phyloP scores from a whole-genome alignment of 2,329 filamentous ascomycete species.

The Cercospora zeina region DNA sequence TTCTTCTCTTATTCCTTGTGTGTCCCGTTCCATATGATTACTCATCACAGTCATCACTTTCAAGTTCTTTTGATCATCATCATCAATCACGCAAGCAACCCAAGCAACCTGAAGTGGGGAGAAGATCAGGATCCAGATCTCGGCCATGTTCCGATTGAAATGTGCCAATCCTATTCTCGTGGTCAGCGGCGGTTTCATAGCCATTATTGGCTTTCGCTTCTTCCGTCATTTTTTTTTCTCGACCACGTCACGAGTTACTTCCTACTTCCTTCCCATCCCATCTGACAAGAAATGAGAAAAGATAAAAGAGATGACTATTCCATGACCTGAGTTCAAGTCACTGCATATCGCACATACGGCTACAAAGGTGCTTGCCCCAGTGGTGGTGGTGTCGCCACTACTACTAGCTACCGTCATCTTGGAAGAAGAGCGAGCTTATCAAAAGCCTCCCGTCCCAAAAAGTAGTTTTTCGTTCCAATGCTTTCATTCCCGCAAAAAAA shows the following conservation, averaged over 20 bases:
- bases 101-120: no score
- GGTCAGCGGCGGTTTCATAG: neutral
- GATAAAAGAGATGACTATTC: neutral
- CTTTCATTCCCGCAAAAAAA: slow-evolving; percentile 3
- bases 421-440: slow-evolving; percentile 2
- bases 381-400: slow-evolving; percentile 8
- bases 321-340: slow-evolving; percentile 11
- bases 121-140: no score
- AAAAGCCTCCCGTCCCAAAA: slow-evolving; percentile 11
- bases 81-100: no score
- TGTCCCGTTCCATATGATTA: no score
- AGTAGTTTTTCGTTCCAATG: neutral
- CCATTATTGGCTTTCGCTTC: neutral
- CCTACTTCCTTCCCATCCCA: no score
- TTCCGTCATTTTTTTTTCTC: neutral
- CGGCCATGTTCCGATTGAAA: slow-evolving; percentile 2
- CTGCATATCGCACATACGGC: slow-evolving; percentile 17
- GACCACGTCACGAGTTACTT: neutral
- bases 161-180: neutral
- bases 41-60: no score
- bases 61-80: no score
- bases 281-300: neutral
- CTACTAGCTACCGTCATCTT: slow-evolving; percentile 12
- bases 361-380: slow-evolving; percentile 1
- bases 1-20: no score